phyloP scores from a whole-genome alignment of 2,329 filamentous ascomycete genomes.

The Beauveria sp. region DNA sequence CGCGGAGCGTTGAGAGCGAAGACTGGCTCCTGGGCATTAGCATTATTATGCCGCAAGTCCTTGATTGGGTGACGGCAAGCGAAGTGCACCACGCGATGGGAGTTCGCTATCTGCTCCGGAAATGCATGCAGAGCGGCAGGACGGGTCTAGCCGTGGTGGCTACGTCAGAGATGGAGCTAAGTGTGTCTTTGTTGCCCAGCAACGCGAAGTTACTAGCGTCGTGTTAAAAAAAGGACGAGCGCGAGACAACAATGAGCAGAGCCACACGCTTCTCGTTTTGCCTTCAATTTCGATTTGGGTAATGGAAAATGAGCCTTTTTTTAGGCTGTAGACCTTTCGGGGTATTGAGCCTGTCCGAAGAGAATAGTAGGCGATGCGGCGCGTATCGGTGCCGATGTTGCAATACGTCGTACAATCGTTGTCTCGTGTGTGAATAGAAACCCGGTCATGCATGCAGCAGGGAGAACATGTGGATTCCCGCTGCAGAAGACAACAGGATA shows the following conservation, averaged over 20 bases:
- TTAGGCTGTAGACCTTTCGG: not conserved
- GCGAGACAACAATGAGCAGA: not conserved
- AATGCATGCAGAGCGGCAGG: not conserved
- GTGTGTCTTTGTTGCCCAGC: not conserved
- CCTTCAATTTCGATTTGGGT: too few relatives aligned
- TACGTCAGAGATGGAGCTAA: slow-evolving; percentile 1
- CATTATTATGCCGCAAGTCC: not conserved
- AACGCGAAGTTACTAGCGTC: not conserved
- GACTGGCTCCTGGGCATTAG: too few relatives aligned
- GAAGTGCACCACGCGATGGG: not conserved
- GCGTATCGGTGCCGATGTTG: not conserved
- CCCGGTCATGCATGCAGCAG: not conserved
- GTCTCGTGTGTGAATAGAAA: not conserved
- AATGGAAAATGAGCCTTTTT: not conserved
- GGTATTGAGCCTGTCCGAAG: not conserved
- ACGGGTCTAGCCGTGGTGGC: slow-evolving; percentile 9
- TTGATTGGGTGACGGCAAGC: not conserved
- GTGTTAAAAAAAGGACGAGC: not conserved
- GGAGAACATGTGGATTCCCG: not conserved
- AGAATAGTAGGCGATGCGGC: too few relatives aligned
- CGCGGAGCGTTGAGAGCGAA: not conserved
- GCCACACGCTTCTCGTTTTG: not conserved
- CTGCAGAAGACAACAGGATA: not conserved
- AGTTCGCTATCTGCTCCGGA: not conserved
- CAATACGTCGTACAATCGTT: not conserved